Evolutionary conservation across 108 stramenopile genomes (phyloP).

Genomic region (Cyclostephanos invisitatus): DNA sequence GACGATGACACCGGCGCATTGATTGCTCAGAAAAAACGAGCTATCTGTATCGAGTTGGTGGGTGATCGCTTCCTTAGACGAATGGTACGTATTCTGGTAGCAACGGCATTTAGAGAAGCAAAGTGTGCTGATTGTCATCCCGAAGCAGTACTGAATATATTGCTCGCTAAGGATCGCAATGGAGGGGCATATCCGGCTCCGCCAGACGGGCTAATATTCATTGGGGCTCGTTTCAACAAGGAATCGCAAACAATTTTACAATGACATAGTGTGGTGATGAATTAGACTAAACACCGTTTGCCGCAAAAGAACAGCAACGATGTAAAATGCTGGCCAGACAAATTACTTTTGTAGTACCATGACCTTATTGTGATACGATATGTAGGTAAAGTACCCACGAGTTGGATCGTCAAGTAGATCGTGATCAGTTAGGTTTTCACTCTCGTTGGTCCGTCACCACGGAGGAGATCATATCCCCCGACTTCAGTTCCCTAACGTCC

Average conservation of each 20-base stretch:
- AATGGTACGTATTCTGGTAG: conserved; percentile 75
- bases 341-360: no score
- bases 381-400: no score
- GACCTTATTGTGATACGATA: no score
- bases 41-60: conserved; percentile 70
- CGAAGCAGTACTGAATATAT: conserved; percentile 44
- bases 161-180: conserved; percentile 50
- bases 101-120: conserved; percentile 56
- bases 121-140: conserved; percentile 6
- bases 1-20: neutral
- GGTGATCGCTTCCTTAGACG: conserved; percentile 81
- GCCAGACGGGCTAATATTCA: conserved; percentile 71
- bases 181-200: conserved; percentile 55
- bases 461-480: conserved; percentile 15
- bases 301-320: no score
- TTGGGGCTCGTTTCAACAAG: conserved; percentile 41
- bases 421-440: no score
- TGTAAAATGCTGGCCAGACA: no score
- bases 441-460: no score
- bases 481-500: conserved; percentile 26
- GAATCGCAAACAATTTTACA: no score
- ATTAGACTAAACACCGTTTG: no score
- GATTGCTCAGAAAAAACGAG: conserved; percentile 20
- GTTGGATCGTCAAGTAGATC: no score
- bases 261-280: no score